Base-by-base conservation (phyloP, 2,329 filamentous ascomycete genomes). In the Talaromyces piceae region DNA sequence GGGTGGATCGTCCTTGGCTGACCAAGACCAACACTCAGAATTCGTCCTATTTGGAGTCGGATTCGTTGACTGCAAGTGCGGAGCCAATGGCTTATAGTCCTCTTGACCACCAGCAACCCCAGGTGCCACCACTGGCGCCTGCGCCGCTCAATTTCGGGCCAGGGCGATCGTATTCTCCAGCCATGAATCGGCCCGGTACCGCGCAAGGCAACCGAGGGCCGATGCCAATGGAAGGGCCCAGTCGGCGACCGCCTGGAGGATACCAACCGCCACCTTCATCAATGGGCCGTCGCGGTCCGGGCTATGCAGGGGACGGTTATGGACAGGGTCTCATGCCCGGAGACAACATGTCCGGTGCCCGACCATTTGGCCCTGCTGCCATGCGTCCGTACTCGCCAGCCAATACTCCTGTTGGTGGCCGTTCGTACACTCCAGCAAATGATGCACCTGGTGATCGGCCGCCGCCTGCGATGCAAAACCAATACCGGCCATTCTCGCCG, bases 1-100 rank as follows among this genome's bases (percentile, higher is more conserved):
- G 75, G 37, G 39, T 23, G 11, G 70, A 74, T 22, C 73, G 70
- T 48, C 58, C 65, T n/a, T 57, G 64, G 8, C 60, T 71, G 3
- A 66, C 63, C 46, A 69, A 74, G 6, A 70, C 70, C 0, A 64
- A 76, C 1, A 75, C 76, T 7, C 70, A 75, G 20, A 64, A 70
- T 61, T 52, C 73, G 63, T 53, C 80, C 80, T 66, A 76, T 80
- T 55, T 77, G 68, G 56, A 71, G 71, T 39, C 69, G 78, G 55
- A 77, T 76, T 58, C 77, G 76, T 66, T 68, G 65, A 70, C 48
- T 6, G 61, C 61, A 5, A 61, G 61, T 45, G 58, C 63, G 5
- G 63, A 61, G 3, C 54, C 57, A 3, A 65, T 66, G 51, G 64
- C 60, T 44, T 70, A 67, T 45, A 69, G 65, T 45, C 61, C 66